A percentile compares a stretch with the other conserved stretches of the same genome.
These are phyloP conservation scores for Eimeria tenella DNA, from an alignment of 169 alveolate genomes.

Conservation along the genomic window DNA sequence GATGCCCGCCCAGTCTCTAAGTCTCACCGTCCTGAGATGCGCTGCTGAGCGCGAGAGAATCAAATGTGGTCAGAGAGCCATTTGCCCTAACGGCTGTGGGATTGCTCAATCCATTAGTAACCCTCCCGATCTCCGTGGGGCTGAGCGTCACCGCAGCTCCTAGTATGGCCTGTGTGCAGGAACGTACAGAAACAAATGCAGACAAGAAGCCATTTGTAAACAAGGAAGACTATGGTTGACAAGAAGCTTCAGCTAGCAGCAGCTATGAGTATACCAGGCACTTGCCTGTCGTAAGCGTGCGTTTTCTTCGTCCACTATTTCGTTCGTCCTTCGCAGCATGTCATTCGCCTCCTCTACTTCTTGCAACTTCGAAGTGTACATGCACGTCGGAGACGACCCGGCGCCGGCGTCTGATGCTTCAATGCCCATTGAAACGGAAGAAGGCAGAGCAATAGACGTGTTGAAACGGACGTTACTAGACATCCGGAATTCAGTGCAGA, in stretches of 20 bases:
- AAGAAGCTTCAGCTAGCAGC: neutral
- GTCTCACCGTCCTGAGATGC: no score
- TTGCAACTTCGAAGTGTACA: constrained; percentile 32
- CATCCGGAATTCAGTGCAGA: no score
- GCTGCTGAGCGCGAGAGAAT: no score
- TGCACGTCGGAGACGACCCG: neutral
- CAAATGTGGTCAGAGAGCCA: no score
- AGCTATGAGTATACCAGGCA: neutral
- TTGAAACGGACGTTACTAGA: neutral
- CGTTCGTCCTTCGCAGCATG: neutral
- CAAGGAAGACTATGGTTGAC: no score
- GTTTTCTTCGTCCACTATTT: neutral
- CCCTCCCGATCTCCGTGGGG: no score
- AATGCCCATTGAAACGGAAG: constrained; percentile 6
- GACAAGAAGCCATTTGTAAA: neutral
- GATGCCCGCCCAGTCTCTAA: no score
- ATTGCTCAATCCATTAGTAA: no score
- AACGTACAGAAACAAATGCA: neutral
- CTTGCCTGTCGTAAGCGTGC: neutral
- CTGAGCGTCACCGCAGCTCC: neutral
- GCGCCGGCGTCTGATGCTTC: neutral
- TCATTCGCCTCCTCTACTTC: constrained; percentile 18
- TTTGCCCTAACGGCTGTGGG: no score
- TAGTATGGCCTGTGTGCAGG: constrained; percentile 3
- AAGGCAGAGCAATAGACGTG: constrained; percentile 1